Base-by-base conservation (phyloP, 495 filamentous ascomycete species). In the Aspergillus leporis region DNA sequence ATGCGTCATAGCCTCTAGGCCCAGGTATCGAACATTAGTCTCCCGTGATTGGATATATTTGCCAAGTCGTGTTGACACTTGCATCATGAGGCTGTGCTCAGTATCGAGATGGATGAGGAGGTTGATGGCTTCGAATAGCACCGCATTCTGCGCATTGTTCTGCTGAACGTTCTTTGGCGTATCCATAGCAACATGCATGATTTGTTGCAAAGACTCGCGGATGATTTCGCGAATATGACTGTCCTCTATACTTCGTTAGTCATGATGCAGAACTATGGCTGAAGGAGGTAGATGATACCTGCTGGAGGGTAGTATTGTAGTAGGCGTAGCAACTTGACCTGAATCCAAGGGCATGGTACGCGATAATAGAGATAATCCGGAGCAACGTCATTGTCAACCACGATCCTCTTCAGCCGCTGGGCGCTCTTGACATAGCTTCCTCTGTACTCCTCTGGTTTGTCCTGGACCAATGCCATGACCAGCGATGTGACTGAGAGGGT, bases 31-130 rank as follows among this genome's bases (percentile, higher is more conserved):
- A 25, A 99, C 93, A 66, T 99, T 99, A 12, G 95, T 99, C 70
- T 99, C 95, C 51, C 93, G 83, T 9, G 94, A 97, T 70, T 92
- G 87, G 56, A 99, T 99, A 72, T 98, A 99, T 57, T 95, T 93
- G 30, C 95, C 95, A 12, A 99, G 80, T 34, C 92, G 84, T 23
- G 90, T 82, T n/a, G 94, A 97, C 49, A 98, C 97, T 64, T 98
- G 93, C 64, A 96, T 87, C 93, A 98, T 98, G 46, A 99, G 78
- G 21, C 86, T 87, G 61, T 93, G 91, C 66, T 99, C 95, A 5
- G 93, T 97, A 63, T 98, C 95, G n/a, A 99, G 85, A 62, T 98
- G 95, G 55, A 99, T 99, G 58, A 96, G 93, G 53, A 99, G 87
- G 68, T 98, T 97, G 73, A 99, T 98, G 49, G 93, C 95, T 78